Conservation (phyloP, 106 monocot species). For the Acorus gramineus region DNA sequence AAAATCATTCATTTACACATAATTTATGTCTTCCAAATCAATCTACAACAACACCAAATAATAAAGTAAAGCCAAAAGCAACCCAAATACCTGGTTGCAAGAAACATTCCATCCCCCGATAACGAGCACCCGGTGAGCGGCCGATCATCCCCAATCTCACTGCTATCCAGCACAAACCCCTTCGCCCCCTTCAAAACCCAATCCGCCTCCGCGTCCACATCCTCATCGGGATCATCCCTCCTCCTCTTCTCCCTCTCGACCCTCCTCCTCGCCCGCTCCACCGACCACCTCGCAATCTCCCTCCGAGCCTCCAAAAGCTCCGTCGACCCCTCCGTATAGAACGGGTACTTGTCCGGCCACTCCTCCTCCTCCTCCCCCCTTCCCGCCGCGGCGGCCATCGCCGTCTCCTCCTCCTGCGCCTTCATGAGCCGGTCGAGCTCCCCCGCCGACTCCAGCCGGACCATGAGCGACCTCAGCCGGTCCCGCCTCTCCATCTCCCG, state of each 20-base stretch:
- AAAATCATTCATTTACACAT: no score
- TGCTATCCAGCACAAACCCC: conserved; percentile 60
- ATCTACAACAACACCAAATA: neutral
- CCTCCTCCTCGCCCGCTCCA: conserved; percentile 41
- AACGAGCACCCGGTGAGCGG: conserved; percentile 88
- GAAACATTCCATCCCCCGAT: conserved; percentile 48
- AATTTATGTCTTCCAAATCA: neutral
- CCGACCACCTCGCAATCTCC: conserved; percentile 53
- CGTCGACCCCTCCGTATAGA: conserved; percentile 71
- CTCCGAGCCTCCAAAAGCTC: conserved; percentile 59
- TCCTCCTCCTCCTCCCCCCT: conserved; percentile 34
- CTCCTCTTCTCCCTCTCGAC: conserved; percentile 66
- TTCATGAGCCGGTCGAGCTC: conserved; percentile 60
- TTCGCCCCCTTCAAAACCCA: conserved; percentile 39
- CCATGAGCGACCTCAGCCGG: conserved; percentile 74
- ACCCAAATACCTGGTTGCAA: conserved; percentile 66
- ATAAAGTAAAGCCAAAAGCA: neutral
- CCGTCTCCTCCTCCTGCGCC: conserved; percentile 52
- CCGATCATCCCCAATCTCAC: conserved; percentile 90
- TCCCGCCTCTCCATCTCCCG: conserved; percentile 98
- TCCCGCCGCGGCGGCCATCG: conserved; percentile 5
- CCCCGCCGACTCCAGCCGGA: conserved; percentile 65
- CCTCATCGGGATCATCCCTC: conserved; percentile 94
- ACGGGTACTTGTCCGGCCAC: conserved; percentile 52
- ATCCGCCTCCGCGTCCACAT: conserved; percentile 64